Evolutionary conservation across 805 yeast species (phyloP), one percentile per base, ranked within the genome.

Genomic region (Candida methanosorbosa): DNA sequence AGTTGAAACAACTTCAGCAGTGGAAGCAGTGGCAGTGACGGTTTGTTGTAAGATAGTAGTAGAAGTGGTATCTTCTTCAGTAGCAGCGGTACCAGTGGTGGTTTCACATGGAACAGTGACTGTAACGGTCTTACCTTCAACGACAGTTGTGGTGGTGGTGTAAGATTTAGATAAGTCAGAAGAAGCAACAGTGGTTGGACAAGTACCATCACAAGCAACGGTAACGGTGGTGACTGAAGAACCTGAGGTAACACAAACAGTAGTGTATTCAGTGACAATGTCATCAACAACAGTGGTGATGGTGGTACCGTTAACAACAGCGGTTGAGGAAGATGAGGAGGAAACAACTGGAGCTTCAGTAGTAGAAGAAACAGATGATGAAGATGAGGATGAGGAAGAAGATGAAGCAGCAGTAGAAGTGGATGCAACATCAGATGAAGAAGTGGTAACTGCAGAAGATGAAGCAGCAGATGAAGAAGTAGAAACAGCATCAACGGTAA

Each of bases 101-200:
- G 29, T 27, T 4, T 15, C 7, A 16, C 32, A 27, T 24, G 38
- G 36, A 18, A 38, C 40, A 12, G 42, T 42, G 13, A 40, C 34
- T 5, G 38, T 38, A 5, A 22, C 32, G 8, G 42, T 37, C 14
- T n/a, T 16, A 18, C 38, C 44, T 21, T 30, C 17, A 16, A 29
- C 19, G 23, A 42, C 34, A n/a, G 33, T 22, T 16, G 17, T 27
- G 9, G 40, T 21, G 3, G 44, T 36, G 15, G 44, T 38, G 38
- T 42, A 43, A 15, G 32, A 21, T 9, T 32, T 36, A 4, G 43
- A 24, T 27, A 42, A 31, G 22, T 35, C 44, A 13, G 27, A 15
- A 12, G 38, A n/a, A 16, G 24, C 31, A 16, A 38, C 36, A 16
- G 37, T 33, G 14, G 39, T 26, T 8, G 38, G 25, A 18, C 45